A percentile compares a stretch with the other conserved stretches of the same genome.
These are phyloP conservation scores for Backusella tarrabulga DNA, from an alignment of 192 early-diverging fungal genomes.

Conservation along the genomic window DNA sequence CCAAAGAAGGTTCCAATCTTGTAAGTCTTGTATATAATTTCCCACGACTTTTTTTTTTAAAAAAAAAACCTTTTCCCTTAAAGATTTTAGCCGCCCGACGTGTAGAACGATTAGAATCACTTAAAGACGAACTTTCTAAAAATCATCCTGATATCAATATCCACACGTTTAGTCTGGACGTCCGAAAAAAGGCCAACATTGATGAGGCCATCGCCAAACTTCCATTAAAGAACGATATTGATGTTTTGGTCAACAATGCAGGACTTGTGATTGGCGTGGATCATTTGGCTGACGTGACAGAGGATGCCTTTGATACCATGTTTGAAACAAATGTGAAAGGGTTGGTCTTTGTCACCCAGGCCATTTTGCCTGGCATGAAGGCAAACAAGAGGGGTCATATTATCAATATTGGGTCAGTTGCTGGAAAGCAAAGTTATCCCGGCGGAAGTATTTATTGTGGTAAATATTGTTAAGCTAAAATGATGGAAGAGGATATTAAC, in stretches of 20 bases:
- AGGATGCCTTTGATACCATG: conserved; percentile 73
- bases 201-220: conserved; percentile 47
- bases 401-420: conserved; percentile 83
- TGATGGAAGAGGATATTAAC: not conserved
- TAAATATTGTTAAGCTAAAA: not conserved
- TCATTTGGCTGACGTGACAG: conserved; percentile 56
- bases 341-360: conserved; percentile 73
- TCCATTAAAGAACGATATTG: conserved; percentile 62
- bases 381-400: conserved; percentile 67
- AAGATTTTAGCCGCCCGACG: conserved; percentile 62
- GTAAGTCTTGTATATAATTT: conserved; percentile 27
- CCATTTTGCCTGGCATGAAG: conserved; percentile 80
- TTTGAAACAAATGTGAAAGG: conserved; percentile 93
- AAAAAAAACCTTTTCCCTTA: not conserved
- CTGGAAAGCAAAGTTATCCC: conserved; percentile 68
- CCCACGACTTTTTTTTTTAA: not conserved
- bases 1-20: conserved; percentile 56
- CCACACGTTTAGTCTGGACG: conserved; percentile 68
- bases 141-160: conserved; percentile 55
- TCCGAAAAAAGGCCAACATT: conserved; percentile 57
- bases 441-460: conserved; percentile 78
- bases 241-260: conserved; percentile 86
- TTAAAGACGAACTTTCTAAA: conserved; percentile 50
- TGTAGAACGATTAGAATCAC: conserved; percentile 54
- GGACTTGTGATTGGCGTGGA: conserved; percentile 77